Evolutionary conservation across 345 rosid genomes (phyloP).

Genomic region (Hirschfeldia incana): DNA sequence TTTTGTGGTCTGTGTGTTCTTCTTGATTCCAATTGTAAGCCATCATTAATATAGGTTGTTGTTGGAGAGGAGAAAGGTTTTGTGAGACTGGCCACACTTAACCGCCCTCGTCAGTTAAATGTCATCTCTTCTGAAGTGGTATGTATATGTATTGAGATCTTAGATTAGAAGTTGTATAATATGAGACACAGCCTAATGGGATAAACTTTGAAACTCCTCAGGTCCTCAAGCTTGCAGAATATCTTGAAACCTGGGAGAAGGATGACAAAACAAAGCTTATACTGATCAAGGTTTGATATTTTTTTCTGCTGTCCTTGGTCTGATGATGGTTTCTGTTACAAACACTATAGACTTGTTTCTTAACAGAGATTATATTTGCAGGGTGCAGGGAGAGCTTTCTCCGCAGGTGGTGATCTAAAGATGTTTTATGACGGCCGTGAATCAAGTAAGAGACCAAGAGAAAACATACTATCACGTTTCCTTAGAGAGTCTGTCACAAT

Average conservation of each 20-base stretch:
- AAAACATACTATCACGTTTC: neutral
- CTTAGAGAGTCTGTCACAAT: neutral
- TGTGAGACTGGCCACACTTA: slow-evolving; percentile 65
- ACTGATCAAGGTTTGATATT: slow-evolving; percentile 61
- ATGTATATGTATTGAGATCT: slow-evolving; percentile 11
- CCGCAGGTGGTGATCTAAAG: slow-evolving; percentile 95
- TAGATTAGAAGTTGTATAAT: neutral
- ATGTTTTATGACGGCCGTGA: slow-evolving; percentile 81
- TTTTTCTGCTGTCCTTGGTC: neutral
- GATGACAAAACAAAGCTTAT: slow-evolving; percentile 61
- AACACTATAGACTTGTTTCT: neutral
- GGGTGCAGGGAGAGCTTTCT: slow-evolving; percentile 94
- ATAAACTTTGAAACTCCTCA: slow-evolving; percentile 26
- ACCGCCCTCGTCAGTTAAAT: slow-evolving; percentile 85
- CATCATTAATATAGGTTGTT: slow-evolving; percentile 58
- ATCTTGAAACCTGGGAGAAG: slow-evolving; percentile 82
- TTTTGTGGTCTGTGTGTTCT: slow-evolving; percentile 3
- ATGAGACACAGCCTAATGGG: neutral
- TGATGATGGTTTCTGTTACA: neutral
- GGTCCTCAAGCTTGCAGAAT: slow-evolving; percentile 77
- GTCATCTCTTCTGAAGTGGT: slow-evolving; percentile 86
- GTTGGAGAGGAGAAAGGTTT: slow-evolving; percentile 60
- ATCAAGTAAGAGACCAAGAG: slow-evolving; percentile 52
- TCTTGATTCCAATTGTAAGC: neutral
- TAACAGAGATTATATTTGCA: slow-evolving; percentile 27